Evolutionary conservation across 768 basidiomycete species (phyloP).

Genomic region (Postia placenta): DNA sequence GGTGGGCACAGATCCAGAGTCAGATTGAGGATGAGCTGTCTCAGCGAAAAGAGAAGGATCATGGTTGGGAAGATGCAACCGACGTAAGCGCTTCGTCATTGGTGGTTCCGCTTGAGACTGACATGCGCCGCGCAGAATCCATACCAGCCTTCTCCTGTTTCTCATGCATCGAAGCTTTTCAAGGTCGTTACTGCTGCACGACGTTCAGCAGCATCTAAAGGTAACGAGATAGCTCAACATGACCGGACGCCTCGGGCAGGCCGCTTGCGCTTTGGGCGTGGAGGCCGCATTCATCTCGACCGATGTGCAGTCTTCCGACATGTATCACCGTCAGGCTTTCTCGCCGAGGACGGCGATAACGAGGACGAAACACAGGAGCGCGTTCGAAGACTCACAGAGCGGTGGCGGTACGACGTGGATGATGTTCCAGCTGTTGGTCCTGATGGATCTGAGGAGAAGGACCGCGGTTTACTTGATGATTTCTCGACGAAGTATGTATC

Average conservation of each 20-base stretch:
- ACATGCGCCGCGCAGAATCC: slow-evolving; percentile 46
- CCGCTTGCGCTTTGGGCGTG: slow-evolving; percentile 76
- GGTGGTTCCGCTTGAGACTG: neutral
- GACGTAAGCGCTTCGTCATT: slow-evolving; percentile 63
- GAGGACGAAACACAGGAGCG: slow-evolving; percentile 34
- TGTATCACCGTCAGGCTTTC: slow-evolving; percentile 9
- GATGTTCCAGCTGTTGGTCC: slow-evolving; percentile 50
- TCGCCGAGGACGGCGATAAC: slow-evolving; percentile 15
- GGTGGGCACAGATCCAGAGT: slow-evolving; percentile 50
- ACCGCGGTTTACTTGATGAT: slow-evolving; percentile 67
- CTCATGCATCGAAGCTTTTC: slow-evolving; percentile 62
- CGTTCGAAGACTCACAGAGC: slow-evolving; percentile 41
- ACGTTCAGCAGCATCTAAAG: slow-evolving; percentile 23
- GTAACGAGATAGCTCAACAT: slow-evolving; percentile 23
- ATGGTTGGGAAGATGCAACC: slow-evolving; percentile 81
- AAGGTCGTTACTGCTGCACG: slow-evolving; percentile 46
- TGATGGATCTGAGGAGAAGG: slow-evolving; percentile 61
- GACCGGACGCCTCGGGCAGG: slow-evolving; percentile 40
- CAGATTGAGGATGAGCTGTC: slow-evolving; percentile 58
- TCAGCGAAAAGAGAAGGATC: slow-evolving; percentile 61
- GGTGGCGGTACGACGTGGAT: slow-evolving; percentile 67
- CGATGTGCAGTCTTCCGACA: slow-evolving; percentile 39
- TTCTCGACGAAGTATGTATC: slow-evolving; percentile 48
- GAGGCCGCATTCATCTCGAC: slow-evolving; percentile 74
- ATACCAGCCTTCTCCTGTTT: slow-evolving; percentile 57